These are phyloP conservation scores for Phytophthora ohioensis DNA, from an alignment of 352 stramenopile genomes.

Conservation along the genomic window DNA sequence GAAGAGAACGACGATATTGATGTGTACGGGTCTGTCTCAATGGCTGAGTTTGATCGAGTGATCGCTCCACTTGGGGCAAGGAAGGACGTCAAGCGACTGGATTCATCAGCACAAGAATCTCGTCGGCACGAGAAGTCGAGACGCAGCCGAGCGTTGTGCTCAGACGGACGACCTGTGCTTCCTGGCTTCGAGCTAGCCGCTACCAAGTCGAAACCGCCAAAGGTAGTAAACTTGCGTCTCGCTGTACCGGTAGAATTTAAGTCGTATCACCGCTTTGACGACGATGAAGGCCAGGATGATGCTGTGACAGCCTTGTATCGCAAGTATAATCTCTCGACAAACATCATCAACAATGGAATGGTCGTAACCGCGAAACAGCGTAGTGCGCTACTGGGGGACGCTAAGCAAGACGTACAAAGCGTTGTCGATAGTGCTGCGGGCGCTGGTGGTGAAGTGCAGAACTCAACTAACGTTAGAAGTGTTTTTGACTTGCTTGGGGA, in stretches of 20 bases:
- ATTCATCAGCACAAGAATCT: constrained; percentile 49
- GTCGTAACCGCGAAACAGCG: constrained; percentile 67
- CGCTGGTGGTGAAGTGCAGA: constrained; percentile 6
- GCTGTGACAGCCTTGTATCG: constrained; percentile 51
- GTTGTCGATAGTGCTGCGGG: not conserved
- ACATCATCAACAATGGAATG: constrained; percentile 38
- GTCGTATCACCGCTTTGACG: constrained; percentile 55
- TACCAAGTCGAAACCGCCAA: constrained; percentile 53
- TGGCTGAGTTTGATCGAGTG: constrained; percentile 73
- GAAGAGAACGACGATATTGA: constrained; percentile 90
- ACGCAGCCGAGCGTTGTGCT: constrained; percentile 47
- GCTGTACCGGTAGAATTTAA: constrained; percentile 65
- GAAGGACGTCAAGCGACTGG: constrained; percentile 40
- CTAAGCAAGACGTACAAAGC: not conserved
- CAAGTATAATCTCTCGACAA: constrained; percentile 65
- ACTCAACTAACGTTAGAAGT: constrained; percentile 30
- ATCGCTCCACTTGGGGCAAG: constrained; percentile 50
- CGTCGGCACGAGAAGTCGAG: constrained; percentile 28
- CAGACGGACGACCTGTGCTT: constrained; percentile 65
- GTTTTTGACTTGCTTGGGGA: constrained; percentile 70
- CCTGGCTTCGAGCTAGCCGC: constrained; percentile 63
- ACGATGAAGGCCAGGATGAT: constrained; percentile 37
- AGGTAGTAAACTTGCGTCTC: constrained; percentile 49
- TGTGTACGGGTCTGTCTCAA: constrained; percentile 74
- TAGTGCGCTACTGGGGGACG: constrained; percentile 47